Percentiles rank a stretch among this genome's conserved stretches.
Evolutionary conservation across 208 protist species (phyloP).

Genomic region (Leptomonas seymouri): DNA sequence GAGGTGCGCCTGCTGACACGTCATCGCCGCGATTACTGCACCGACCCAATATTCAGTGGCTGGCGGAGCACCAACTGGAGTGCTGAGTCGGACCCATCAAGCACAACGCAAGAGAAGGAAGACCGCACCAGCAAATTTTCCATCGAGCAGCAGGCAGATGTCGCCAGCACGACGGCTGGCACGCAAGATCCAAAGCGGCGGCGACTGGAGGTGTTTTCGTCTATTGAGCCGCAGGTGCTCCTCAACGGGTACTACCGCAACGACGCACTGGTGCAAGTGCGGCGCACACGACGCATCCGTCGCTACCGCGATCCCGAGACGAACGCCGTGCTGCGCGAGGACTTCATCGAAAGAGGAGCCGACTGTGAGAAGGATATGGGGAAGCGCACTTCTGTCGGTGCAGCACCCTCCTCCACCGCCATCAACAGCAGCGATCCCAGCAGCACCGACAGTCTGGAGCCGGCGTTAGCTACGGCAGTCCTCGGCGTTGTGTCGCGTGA

Average conservation of each 20-base stretch:
- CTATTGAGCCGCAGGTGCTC: constrained; percentile 70
- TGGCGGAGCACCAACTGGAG: constrained; percentile 47
- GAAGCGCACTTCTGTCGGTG: background rate
- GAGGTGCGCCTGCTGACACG: constrained; percentile 15
- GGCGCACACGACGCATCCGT: constrained; percentile 40
- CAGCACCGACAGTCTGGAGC: background rate
- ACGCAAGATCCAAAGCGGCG: constrained; percentile 11
- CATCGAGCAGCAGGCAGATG: too few relatives aligned
- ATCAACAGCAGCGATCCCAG: background rate
- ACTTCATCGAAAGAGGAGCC: constrained; percentile 15
- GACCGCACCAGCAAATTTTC: background rate
- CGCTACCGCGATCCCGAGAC: constrained; percentile 52
- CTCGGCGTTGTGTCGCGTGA: constrained; percentile 82
- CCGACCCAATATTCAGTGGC: constrained; percentile 35
- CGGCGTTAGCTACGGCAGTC: constrained; percentile 38
- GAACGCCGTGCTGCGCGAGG: constrained; percentile 54
- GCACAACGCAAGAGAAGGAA: background rate
- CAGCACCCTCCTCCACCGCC: background rate
- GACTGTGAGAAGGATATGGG: background rate
- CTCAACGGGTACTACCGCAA: constrained; percentile 76
- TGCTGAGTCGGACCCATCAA: background rate
- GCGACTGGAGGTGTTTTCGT: constrained; percentile 68
- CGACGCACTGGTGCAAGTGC: constrained; percentile 71
- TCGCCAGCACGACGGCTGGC: background rate
- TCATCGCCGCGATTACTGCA: constrained; percentile 35